Conservation (phyloP, 306 rosid genomes). For the Nissolia schottii region DNA sequence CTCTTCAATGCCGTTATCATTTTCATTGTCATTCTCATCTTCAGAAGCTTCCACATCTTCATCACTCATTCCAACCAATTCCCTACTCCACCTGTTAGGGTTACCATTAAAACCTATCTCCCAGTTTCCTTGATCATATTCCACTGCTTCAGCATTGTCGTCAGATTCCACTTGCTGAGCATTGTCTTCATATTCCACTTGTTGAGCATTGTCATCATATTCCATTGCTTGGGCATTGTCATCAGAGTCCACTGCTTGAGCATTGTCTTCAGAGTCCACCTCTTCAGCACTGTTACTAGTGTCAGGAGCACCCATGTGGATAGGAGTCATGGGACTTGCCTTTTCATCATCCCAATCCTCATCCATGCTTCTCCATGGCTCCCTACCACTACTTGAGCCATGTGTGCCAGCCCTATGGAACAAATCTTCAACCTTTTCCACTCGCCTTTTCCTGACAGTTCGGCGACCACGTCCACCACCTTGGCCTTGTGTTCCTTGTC, state of each 20-base stretch:
- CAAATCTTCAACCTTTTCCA: constrained; percentile 54
- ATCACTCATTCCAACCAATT: constrained; percentile 53
- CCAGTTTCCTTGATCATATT: constrained; percentile 82
- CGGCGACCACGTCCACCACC: constrained; percentile 81
- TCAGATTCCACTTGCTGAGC: constrained; percentile 54
- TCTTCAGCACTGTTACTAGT: constrained; percentile 48
- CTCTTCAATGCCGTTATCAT: constrained; percentile 45
- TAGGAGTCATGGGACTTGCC: constrained; percentile 26
- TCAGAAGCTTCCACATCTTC: constrained; percentile 76
- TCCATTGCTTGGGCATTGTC: constrained; percentile 47
- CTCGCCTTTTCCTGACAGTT: constrained; percentile 77
- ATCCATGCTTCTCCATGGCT: constrained; percentile 51
- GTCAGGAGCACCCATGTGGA: constrained; percentile 46
- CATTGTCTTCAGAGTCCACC: constrained; percentile 70
- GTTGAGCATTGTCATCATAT: constrained; percentile 58
- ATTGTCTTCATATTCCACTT: constrained; percentile 62
- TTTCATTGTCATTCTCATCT: constrained; percentile 40
- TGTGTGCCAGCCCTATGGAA: constrained; percentile 31
- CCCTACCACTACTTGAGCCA: constrained; percentile 48
- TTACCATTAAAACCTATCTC: constrained; percentile 61
- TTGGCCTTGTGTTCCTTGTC: constrained; percentile 48
- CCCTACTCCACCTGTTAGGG: constrained; percentile 63
- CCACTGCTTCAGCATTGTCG: constrained; percentile 63
- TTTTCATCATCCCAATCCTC: constrained; percentile 74
- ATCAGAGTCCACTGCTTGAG: constrained; percentile 62